phyloP scores from a whole-genome alignment of 2,329 filamentous ascomycete species.

The Byssochlamys sp. region DNA sequence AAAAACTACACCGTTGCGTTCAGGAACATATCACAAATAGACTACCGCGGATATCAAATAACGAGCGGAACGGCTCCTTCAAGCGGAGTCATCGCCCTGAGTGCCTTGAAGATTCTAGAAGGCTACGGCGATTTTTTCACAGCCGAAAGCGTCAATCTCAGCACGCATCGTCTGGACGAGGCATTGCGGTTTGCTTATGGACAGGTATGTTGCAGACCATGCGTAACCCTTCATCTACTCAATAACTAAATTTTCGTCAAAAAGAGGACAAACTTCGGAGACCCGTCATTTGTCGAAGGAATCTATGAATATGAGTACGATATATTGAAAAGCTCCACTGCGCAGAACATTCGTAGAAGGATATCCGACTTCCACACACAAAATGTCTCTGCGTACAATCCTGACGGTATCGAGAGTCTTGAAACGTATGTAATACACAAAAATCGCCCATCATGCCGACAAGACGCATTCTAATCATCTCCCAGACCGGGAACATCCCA shows the following conservation, averaged over 20 bases:
- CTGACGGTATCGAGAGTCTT: constrained; percentile 54
- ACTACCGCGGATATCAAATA: constrained; percentile 62
- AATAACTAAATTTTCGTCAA: constrained; percentile 12
- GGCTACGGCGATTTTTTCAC: constrained; percentile 59
- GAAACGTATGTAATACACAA: constrained; percentile 41
- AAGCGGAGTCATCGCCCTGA: constrained; percentile 65
- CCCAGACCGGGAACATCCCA: constrained; percentile 44
- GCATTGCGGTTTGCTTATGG: constrained; percentile 85
- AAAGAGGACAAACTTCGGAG: constrained; percentile 66
- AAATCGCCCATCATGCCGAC: not conserved
- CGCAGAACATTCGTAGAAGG: constrained; percentile 49
- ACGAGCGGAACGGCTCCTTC: constrained; percentile 60
- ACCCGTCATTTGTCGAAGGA: constrained; percentile 63
- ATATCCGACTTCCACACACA: constrained; percentile 66
- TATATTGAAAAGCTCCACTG: constrained; percentile 56
- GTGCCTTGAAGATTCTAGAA: constrained; percentile 72
- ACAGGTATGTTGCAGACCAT: constrained; percentile 21
- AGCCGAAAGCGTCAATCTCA: constrained; percentile 51
- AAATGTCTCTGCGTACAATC: constrained; percentile 65
- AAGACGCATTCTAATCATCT: not conserved
- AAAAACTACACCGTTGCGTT: constrained; percentile 60
- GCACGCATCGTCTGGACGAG: constrained; percentile 74
- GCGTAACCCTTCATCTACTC: not conserved
- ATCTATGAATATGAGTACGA: constrained; percentile 54
- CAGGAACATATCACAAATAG: constrained; percentile 53